Conservation (phyloP, 2,329 filamentous ascomycete genomes). For the Ophiostoma sp. region DNA sequence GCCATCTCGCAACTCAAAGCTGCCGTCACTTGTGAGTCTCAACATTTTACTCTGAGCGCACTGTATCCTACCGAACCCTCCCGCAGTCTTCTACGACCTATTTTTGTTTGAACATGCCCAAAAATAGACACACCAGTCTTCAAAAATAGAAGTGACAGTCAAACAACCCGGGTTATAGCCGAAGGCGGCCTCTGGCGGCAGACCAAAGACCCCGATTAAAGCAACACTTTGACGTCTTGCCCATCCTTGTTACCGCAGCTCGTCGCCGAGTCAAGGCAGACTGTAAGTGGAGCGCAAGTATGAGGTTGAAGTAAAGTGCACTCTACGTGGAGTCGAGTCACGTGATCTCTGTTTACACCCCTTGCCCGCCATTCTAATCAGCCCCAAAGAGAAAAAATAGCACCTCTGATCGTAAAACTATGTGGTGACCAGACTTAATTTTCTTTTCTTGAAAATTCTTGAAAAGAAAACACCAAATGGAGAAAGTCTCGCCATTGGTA, state of each 20-base stretch:
- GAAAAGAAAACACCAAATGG: no score
- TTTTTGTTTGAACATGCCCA: not conserved
- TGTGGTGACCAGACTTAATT: not conserved
- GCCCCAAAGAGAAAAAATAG: not conserved
- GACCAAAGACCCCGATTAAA: not conserved
- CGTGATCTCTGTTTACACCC: not conserved
- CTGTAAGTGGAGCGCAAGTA: not conserved
- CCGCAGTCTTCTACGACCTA: not conserved
- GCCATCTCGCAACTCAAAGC: not conserved
- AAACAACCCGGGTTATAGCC: not conserved
- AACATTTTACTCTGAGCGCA: not conserved
- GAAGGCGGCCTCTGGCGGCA: not conserved
- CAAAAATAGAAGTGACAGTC: not conserved
- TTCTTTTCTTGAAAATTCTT: no score
- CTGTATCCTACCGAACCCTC: not conserved
- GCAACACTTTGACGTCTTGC: not conserved
- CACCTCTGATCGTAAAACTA: not conserved
- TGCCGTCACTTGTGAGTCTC: not conserved
- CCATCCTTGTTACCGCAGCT: not conserved
- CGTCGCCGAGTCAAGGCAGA: no score
- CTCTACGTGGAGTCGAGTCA: not conserved
- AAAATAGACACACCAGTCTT: not conserved
- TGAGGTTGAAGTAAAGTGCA: not conserved
- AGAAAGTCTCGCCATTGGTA: no score
- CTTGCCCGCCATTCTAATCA: not conserved